These are phyloP conservation scores for Myriosclerotinia scirpicola DNA, from an alignment of 2,329 filamentous ascomycete genomes.

Conservation along the genomic window DNA sequence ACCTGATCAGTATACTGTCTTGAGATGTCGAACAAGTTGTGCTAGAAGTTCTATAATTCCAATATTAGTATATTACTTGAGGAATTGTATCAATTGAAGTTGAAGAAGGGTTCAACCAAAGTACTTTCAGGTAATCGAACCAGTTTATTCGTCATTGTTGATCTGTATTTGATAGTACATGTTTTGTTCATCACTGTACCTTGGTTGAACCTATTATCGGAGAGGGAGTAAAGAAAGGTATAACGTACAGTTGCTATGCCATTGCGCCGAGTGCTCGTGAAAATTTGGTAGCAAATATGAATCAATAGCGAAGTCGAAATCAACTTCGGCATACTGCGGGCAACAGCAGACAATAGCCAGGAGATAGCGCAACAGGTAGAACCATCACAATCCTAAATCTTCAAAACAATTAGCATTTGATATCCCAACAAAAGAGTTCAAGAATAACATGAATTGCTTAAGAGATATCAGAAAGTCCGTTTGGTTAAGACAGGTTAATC, in stretches of 20 bases:
- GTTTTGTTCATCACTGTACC: slow-evolving; percentile 45
- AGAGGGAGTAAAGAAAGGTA: slow-evolving; percentile 2
- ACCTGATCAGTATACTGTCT: slow-evolving; percentile 2
- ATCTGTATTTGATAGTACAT: slow-evolving; percentile 50
- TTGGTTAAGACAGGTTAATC: slow-evolving; percentile 60
- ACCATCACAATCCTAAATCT: slow-evolving; percentile 15
- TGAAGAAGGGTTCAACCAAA: slow-evolving; percentile 21
- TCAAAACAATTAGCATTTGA: slow-evolving; percentile 28
- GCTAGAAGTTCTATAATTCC: slow-evolving; percentile 18
- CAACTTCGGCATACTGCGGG: no score
- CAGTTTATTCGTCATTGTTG: slow-evolving; percentile 41
- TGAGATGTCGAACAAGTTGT: background rate
- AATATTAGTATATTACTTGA: slow-evolving; percentile 1
- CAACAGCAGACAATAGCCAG: background rate
- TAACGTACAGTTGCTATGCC: slow-evolving; percentile 35
- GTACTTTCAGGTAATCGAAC: slow-evolving; percentile 43
- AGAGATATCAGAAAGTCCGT: slow-evolving; percentile 51
- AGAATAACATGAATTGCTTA: background rate
- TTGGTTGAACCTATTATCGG: slow-evolving; percentile 18
- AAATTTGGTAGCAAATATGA: slow-evolving; percentile 1
- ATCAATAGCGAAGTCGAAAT: background rate
- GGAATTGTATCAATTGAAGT: background rate
- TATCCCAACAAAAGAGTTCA: background rate
- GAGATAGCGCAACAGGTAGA: background rate
- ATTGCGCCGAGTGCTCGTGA: background rate